phyloP scores from a whole-genome alignment of 176 grass and related monocot genomes.

The Rhynchospora tenuis region DNA sequence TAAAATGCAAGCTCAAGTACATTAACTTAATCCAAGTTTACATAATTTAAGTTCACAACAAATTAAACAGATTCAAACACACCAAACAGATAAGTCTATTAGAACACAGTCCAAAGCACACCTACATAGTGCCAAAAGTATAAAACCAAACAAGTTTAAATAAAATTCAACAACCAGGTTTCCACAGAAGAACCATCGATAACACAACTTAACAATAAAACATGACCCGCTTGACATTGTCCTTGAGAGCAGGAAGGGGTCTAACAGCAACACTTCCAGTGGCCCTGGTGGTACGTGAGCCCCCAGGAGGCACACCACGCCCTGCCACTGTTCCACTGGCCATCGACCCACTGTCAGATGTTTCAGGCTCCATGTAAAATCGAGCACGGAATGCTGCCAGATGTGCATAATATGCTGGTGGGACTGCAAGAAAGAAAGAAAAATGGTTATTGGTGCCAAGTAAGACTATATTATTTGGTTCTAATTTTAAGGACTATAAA shows the following conservation, averaged over 20 bases:
- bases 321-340: constrained; percentile 40
- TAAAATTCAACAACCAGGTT: not conserved
- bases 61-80: constrained; percentile 2
- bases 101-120: not conserved
- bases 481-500: not conserved
- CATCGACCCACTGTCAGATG: constrained; percentile 77
- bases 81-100: not conserved
- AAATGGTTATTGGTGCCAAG: not conserved
- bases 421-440: constrained; percentile 41
- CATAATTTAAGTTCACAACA: not conserved
- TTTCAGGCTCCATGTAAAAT: constrained; percentile 90
- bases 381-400: constrained; percentile 78
- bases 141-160: not conserved
- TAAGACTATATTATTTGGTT: not conserved
- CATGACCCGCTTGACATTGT: constrained; percentile 88
- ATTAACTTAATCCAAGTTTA: not conserved
- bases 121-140: not conserved
- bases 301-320: constrained; percentile 38
- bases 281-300: constrained; percentile 35
- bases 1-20: not conserved
- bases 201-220: constrained; percentile 67
- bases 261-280: constrained; percentile 69
- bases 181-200: not conserved
- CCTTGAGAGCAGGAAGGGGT: constrained; percentile 82
- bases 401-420: constrained; percentile 88